phyloP scores from a whole-genome alignment of 73 alveolate genomes.

The Uronychia setigera region DNA sequence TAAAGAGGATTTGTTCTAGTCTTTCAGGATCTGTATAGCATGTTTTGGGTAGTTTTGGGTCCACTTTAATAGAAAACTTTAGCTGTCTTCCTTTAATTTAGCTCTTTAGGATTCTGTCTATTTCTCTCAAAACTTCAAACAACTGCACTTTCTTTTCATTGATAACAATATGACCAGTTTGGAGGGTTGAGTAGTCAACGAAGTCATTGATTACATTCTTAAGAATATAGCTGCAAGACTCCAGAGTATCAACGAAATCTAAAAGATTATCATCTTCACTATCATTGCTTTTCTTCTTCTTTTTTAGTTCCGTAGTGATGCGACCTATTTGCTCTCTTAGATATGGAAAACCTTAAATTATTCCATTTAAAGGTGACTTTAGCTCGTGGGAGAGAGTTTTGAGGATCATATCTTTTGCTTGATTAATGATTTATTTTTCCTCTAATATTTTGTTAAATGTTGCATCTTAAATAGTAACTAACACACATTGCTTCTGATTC shows the following conservation, averaged over 20 bases:
- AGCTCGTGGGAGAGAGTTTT: background rate
- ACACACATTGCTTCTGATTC: background rate
- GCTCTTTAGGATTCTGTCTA: background rate
- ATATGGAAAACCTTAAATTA: background rate
- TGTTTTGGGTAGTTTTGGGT: background rate
- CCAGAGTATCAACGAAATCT: background rate
- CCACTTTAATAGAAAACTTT: background rate
- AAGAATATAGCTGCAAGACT: background rate
- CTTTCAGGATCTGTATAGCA: background rate
- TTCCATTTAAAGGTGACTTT: background rate
- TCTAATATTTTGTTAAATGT: background rate
- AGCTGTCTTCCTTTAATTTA: background rate
- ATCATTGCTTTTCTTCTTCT: background rate
- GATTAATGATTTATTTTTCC: background rate
- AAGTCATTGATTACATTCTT: background rate
- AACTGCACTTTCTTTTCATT: background rate
- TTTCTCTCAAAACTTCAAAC: background rate
- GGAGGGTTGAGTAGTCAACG: conserved; percentile 4
- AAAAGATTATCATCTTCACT: background rate
- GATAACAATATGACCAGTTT: background rate
- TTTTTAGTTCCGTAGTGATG: background rate
- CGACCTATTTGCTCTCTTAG: background rate
- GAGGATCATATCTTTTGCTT: conserved; percentile 2
- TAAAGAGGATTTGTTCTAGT: background rate
- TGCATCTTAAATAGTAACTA: background rate